A percentile compares a stretch with the other conserved stretches of the same genome.
Conservation (phyloP, 2,329 filamentous ascomycete species). For the Aspergillus ibericus region DNA sequence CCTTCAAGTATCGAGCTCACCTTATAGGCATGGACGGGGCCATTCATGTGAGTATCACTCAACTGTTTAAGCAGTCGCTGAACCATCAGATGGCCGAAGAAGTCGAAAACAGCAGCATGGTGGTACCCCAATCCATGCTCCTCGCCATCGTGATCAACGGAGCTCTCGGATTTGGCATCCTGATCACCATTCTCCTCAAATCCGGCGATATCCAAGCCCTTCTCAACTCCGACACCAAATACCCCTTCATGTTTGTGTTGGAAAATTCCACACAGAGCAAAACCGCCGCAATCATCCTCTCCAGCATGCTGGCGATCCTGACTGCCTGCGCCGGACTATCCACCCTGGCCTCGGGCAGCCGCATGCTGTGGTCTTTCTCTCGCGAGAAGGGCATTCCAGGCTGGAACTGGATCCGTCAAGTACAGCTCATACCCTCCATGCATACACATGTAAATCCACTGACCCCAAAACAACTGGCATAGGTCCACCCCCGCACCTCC, state of each 20-base stretch:
- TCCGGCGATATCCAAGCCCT: constrained; percentile 35
- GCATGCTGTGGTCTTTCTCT: constrained; percentile 39
- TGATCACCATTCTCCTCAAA: constrained; percentile 37
- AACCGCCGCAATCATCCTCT: constrained; percentile 29
- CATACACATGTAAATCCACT: no score
- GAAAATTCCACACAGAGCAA: constrained; percentile 40
- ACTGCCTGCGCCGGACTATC: constrained; percentile 30
- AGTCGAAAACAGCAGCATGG: constrained; percentile 35
- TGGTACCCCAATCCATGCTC: constrained; percentile 40
- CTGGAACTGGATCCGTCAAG: constrained; percentile 15
- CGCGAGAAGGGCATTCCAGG: constrained; percentile 38
- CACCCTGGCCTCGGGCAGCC: constrained; percentile 35
- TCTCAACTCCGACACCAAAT: constrained; percentile 34
- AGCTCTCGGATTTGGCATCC: constrained; percentile 36
- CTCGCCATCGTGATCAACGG: constrained; percentile 38
- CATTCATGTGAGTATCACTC: constrained; percentile 23
- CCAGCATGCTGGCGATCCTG: constrained; percentile 32
- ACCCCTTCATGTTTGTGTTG: constrained; percentile 46
- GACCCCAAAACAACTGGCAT: no score
- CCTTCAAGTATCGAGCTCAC: neutral
- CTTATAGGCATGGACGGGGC: constrained; percentile 8
- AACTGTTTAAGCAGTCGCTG: no score
- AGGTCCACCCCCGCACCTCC: constrained; percentile 3
- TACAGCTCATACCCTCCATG: no score
- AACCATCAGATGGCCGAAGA: constrained; percentile 38